A percentile compares a stretch with the other conserved stretches of the same genome.
Evolutionary conservation across 495 filamentous ascomycete species (phyloP).

Genomic region (Daldinia decipiens): DNA sequence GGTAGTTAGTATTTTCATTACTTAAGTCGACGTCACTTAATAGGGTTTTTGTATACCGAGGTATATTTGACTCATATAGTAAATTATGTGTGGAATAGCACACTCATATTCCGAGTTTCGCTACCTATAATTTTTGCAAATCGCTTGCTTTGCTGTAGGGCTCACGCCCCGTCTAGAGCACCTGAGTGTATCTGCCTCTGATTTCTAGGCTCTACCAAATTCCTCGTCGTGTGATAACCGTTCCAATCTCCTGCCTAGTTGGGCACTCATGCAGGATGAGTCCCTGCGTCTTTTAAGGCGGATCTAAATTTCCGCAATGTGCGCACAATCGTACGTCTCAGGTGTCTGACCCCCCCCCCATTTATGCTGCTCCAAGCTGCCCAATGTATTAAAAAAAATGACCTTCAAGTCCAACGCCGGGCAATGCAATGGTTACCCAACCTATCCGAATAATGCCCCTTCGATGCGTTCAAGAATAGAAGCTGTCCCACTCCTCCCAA

Average conservation of each 20-base stretch:
- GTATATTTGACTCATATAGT: background rate
- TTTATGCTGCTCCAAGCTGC: constrained; percentile 12
- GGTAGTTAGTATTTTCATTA: background rate
- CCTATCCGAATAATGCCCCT: constrained; percentile 27
- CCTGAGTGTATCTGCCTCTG: constrained; percentile 9
- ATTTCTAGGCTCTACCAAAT: constrained; percentile 17
- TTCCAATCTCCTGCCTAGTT: constrained; percentile 22
- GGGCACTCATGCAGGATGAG: constrained; percentile 37
- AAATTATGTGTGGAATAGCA: background rate
- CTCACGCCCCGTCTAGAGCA: constrained; percentile 17
- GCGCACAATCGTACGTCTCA: constrained; percentile 11
- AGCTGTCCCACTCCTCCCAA: constrained; percentile 4
- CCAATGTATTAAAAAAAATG: constrained; percentile 22
- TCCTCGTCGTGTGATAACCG: background rate
- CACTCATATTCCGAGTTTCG: constrained; percentile 3
- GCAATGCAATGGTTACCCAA: constrained; percentile 32
- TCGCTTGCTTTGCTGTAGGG: constrained; percentile 22
- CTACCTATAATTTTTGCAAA: constrained; percentile 21
- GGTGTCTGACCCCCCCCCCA: constrained; percentile 10
- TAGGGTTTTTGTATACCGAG: no score
- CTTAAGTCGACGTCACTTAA: background rate
- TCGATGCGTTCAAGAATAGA: constrained; percentile 17
- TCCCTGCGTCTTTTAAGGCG: constrained; percentile 20
- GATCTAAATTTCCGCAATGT: constrained; percentile 16
- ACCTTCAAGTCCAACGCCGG: constrained; percentile 27